phyloP scores from a whole-genome alignment of 2,329 filamentous ascomycete genomes.

The Dothideomycetes sp. region DNA sequence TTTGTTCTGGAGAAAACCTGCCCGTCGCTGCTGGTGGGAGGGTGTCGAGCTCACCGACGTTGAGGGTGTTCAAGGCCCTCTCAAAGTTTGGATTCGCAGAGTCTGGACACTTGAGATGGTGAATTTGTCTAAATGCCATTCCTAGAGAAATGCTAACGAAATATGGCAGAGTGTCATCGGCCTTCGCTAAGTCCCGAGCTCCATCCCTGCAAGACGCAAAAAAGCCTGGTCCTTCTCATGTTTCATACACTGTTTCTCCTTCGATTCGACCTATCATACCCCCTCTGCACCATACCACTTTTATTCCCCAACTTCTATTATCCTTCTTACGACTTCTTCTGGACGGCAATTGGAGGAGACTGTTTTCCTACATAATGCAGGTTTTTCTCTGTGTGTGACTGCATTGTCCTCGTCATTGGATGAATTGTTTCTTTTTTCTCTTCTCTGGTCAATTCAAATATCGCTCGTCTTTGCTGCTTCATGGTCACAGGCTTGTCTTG shows the following conservation, averaged over 20 bases:
- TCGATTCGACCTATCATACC: constrained; percentile 12
- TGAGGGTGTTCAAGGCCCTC: constrained; percentile 78
- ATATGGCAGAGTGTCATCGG: constrained; percentile 20
- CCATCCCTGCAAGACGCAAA: no score
- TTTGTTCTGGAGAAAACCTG: constrained; percentile 96
- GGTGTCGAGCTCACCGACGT: constrained; percentile 85
- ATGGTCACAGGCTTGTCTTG: no score
- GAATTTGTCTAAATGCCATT: constrained; percentile 22
- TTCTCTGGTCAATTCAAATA: background rate
- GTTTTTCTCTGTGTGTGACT: background rate
- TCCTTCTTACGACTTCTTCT: background rate
- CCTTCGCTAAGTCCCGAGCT: constrained; percentile 16
- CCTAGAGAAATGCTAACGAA: background rate
- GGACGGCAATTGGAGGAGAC: background rate
- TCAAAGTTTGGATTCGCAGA: constrained; percentile 96
- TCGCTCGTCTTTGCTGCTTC: background rate
- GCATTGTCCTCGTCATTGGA: background rate
- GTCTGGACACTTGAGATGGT: constrained; percentile 98
- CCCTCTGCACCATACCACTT: constrained; percentile 7
- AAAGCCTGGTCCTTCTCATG: background rate
- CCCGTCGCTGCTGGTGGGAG: constrained; percentile 97
- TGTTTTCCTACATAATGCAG: background rate
- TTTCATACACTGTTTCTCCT: constrained; percentile 1
- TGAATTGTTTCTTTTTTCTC: background rate
- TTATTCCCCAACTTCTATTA: constrained; percentile 4